These are phyloP conservation scores for Exophiala xenobiotica DNA, from an alignment of 2,329 filamentous ascomycete genomes.

Conservation along the genomic window DNA sequence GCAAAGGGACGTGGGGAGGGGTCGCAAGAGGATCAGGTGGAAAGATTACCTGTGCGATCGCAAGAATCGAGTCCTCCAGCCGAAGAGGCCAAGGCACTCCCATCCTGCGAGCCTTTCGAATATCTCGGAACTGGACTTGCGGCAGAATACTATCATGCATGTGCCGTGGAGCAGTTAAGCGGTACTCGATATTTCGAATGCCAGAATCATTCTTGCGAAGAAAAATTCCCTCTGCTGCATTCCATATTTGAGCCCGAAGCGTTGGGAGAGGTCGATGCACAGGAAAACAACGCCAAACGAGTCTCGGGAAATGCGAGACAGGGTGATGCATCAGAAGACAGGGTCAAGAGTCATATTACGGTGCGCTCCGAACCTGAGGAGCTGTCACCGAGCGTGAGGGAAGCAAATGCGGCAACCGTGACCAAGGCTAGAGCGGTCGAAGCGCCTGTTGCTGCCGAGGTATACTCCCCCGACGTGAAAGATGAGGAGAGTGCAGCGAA, in stretches of 20 bases:
- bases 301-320: not conserved
- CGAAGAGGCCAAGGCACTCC: not conserved
- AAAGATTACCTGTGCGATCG: not conserved
- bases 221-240: slow-evolving; percentile 23
- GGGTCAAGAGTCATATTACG: slow-evolving; percentile 25
- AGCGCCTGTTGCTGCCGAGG: slow-evolving; percentile 3
- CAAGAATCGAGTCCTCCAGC: not conserved
- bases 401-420: slow-evolving; percentile 34
- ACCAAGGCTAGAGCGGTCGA: slow-evolving; percentile 29
- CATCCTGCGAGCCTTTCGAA: not conserved
- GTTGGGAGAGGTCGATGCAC: not conserved
- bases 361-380: slow-evolving; percentile 26
- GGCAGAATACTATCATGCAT: slow-evolving; percentile 40
- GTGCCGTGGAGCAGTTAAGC: slow-evolving; percentile 45
- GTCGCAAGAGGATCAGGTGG: not conserved
- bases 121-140: slow-evolving; percentile 24
- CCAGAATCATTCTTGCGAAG: slow-evolving; percentile 42
- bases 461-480: not conserved
- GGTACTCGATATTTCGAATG: slow-evolving; percentile 45
- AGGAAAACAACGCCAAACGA: not conserved
- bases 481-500: slow-evolving; percentile 22
- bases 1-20: slow-evolving; percentile 21
- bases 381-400: slow-evolving; percentile 34
- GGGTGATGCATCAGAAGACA: slow-evolving; percentile 4
- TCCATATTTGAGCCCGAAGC: slow-evolving; percentile 23